Percentiles rank a stretch among this genome's conserved stretches.
These are phyloP conservation scores for Withania somnifera DNA, from an alignment of 305 asterid species.

Conservation along the genomic window DNA sequence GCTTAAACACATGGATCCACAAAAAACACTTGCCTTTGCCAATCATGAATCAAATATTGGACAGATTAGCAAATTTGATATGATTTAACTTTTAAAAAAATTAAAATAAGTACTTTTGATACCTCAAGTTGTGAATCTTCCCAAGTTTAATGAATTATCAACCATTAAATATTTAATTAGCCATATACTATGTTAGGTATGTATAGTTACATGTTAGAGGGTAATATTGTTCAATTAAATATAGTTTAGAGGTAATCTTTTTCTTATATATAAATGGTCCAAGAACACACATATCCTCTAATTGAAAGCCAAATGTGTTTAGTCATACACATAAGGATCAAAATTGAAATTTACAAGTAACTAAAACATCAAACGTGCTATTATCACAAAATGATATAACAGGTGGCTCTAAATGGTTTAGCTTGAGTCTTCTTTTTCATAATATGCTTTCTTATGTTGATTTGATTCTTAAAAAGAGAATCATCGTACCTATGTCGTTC, in stretches of 20 bases:
- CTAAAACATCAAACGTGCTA: background rate
- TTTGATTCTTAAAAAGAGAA: background rate
- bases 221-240: background rate
- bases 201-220: background rate
- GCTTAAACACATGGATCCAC: no score
- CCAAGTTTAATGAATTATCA: background rate
- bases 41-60: no score
- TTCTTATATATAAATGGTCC: background rate
- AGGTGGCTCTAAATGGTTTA: background rate
- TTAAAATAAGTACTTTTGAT: background rate
- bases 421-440: background rate
- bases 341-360: background rate
- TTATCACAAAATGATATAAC: background rate
- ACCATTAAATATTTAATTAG: background rate
- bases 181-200: background rate
- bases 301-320: background rate
- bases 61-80: no score
- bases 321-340: background rate
- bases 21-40: no score
- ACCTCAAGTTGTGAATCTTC: background rate
- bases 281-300: background rate
- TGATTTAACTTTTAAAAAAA: no score
- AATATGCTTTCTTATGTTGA: background rate
- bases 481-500: rapidly evolving
- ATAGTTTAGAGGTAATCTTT: background rate